Percentiles rank a stretch among this genome's conserved stretches.
These are phyloP conservation scores for Xylariaceae sp. DNA, from an alignment of 2,329 filamentous ascomycete genomes.

Conservation along the genomic window DNA sequence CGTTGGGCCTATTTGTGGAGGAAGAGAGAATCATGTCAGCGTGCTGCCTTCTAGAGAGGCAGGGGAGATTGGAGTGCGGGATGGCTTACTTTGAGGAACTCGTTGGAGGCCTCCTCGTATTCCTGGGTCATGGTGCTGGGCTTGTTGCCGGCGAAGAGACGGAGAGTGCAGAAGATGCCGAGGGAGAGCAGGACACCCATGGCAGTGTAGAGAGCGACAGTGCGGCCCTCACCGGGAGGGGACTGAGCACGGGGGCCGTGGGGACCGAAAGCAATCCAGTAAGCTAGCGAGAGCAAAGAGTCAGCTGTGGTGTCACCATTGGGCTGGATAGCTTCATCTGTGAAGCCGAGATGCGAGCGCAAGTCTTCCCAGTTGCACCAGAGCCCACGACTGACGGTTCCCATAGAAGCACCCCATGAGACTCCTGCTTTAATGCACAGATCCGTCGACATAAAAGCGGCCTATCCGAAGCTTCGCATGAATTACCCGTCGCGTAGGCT, in stretches of 20 bases:
- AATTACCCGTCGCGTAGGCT: background rate
- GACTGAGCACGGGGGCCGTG: conserved; percentile 83
- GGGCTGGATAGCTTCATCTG: background rate
- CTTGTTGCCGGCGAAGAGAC: conserved; percentile 63
- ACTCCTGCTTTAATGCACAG: conserved; percentile 1
- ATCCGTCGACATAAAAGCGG: background rate
- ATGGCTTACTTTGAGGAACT: conserved; percentile 79
- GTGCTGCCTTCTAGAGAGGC: conserved; percentile 6
- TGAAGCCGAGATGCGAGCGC: conserved; percentile 6
- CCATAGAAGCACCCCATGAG: background rate
- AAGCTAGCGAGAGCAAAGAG: conserved; percentile 57
- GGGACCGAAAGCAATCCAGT: conserved; percentile 97
- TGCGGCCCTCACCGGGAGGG: conserved; percentile 79
- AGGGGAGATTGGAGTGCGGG: background rate
- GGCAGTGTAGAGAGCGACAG: conserved; percentile 67
- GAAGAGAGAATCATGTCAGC: conserved; percentile 2
- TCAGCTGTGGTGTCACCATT: conserved; percentile 25
- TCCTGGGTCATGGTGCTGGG: conserved; percentile 93
- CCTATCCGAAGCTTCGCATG: background rate
- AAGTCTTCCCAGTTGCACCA: conserved; percentile 14
- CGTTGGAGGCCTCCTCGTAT: conserved; percentile 92
- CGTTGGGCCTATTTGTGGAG: conserved; percentile 60
- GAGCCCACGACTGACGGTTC: conserved; percentile 8
- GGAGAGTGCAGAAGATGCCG: conserved; percentile 66
- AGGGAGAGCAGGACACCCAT: conserved; percentile 63